phyloP scores from a whole-genome alignment of 2,329 filamentous ascomycete genomes.

The Pezicula rhizophila region DNA sequence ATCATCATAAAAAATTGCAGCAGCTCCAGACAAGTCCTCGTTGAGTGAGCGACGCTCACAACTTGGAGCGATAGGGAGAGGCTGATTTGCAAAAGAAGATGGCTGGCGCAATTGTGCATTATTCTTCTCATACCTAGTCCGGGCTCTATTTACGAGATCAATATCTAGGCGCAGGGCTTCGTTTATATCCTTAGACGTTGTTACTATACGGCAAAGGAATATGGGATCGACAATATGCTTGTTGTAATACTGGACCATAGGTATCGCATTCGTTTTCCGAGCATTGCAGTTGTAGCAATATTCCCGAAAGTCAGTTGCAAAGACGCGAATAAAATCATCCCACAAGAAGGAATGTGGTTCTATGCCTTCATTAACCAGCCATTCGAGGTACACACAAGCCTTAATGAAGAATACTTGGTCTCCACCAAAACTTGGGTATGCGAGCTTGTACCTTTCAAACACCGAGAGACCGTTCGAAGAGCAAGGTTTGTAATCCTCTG shows the following conservation, averaged over 20 bases:
- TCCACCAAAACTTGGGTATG: constrained; percentile 39
- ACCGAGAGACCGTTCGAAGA: background rate
- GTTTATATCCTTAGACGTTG: constrained; percentile 12
- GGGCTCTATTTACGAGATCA: constrained; percentile 1
- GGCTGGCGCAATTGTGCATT: background rate
- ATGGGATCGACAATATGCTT: constrained; percentile 14
- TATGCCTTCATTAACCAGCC: constrained; percentile 28
- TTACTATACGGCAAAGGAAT: constrained; percentile 18
- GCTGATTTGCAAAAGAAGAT: background rate
- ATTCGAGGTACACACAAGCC: constrained; percentile 38
- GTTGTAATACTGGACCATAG: constrained; percentile 38
- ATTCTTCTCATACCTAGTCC: constrained; percentile 2
- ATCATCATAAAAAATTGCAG: too few relatives aligned
- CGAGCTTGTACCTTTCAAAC: constrained; percentile 33
- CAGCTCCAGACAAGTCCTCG: too few relatives aligned
- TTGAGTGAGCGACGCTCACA: too few relatives aligned
- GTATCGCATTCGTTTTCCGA: constrained; percentile 23
- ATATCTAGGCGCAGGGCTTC: constrained; percentile 12
- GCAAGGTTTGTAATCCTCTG: background rate
- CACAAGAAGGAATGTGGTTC: constrained; percentile 38
- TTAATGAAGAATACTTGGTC: constrained; percentile 36
- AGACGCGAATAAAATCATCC: constrained; percentile 46
- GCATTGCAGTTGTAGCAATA: constrained; percentile 31
- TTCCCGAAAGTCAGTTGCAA: constrained; percentile 34
- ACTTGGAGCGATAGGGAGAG: background rate